Conservation (phyloP, 108 stramenopile species). For the Parietichytrium sp. region DNA sequence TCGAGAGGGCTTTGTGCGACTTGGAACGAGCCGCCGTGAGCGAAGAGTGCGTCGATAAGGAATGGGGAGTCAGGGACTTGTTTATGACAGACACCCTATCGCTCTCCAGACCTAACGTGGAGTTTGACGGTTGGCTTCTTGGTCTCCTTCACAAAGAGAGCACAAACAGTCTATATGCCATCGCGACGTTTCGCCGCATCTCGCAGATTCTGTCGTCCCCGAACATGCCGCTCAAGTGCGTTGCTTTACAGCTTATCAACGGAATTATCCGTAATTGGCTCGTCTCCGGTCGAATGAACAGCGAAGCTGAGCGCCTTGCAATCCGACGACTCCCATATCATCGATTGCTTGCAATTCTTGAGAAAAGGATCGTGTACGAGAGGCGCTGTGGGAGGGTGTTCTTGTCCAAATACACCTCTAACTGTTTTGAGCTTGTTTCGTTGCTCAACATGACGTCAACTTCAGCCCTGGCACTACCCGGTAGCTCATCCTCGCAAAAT, state of each 20-base stretch:
- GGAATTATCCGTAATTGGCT: too few species aligned
- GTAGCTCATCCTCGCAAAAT: too few species aligned
- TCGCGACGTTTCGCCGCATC: not conserved
- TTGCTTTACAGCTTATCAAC: not conserved
- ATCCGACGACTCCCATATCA: slow-evolving; percentile 6
- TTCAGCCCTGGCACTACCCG: too few species aligned
- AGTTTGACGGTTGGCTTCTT: slow-evolving; percentile 26
- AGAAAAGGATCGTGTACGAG: not conserved
- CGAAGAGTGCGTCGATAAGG: not conserved
- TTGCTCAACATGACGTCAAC: too few species aligned
- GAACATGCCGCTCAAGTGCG: slow-evolving; percentile 1
- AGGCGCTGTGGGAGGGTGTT: not conserved
- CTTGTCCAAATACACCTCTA: not conserved
- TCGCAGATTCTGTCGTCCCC: not conserved
- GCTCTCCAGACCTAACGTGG: not conserved
- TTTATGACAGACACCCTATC: not conserved
- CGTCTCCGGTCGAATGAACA: too few species aligned
- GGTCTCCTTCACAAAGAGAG: not conserved
- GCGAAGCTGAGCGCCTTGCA: too few species aligned
- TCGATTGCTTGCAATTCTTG: not conserved
- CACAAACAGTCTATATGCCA: not conserved
- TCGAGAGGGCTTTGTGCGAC: not conserved
- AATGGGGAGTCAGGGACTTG: not conserved
- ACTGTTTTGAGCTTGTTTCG: too few species aligned
- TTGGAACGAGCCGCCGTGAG: not conserved